Conservation (phyloP, 1,139 yeast genomes). For the Nakaseomyces delphensis region DNA sequence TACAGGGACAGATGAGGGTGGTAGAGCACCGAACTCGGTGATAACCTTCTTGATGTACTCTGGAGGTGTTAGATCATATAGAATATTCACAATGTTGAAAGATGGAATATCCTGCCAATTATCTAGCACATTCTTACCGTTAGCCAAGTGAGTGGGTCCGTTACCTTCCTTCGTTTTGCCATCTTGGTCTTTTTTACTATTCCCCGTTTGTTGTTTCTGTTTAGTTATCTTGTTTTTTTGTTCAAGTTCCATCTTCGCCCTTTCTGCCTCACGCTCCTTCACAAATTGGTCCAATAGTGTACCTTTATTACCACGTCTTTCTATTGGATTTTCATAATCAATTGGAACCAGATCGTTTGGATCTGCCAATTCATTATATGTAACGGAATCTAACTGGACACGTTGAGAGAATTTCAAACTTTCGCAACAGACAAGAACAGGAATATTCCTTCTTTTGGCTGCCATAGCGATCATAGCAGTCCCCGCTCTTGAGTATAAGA, state of each 20-base stretch:
- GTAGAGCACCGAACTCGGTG: conserved; percentile 92
- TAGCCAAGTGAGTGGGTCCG: conserved; percentile 9
- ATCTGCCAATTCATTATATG: conserved; percentile 86
- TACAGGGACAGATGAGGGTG: conserved; percentile 96
- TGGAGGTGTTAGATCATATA: conserved; percentile 94
- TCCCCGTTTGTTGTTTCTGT: conserved; percentile 12
- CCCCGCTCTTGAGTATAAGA: conserved; percentile 88
- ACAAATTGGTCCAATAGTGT: conserved; percentile 60
- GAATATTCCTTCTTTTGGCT: conserved; percentile 79
- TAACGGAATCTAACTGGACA: conserved; percentile 91
- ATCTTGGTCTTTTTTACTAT: conserved; percentile 6
- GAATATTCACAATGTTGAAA: conserved; percentile 69
- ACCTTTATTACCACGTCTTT: conserved; percentile 41
- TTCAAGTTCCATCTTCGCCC: conserved; percentile 23
- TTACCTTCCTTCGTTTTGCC: conserved; percentile 15
- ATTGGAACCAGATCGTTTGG: conserved; percentile 59
- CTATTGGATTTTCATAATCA: conserved; percentile 44
- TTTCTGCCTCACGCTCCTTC: conserved; percentile 34
- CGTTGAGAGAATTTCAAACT: conserved; percentile 90
- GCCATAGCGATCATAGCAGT: conserved; percentile 90
- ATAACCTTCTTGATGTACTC: conserved; percentile 88
- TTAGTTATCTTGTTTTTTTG: conserved; percentile 19
- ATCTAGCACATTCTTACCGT: conserved; percentile 39
- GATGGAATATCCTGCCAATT: conserved; percentile 58
- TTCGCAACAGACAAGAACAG: conserved; percentile 93